Conservation (phyloP, 2,329 filamentous ascomycete species). For the Sodiomyces alkalinus region DNA sequence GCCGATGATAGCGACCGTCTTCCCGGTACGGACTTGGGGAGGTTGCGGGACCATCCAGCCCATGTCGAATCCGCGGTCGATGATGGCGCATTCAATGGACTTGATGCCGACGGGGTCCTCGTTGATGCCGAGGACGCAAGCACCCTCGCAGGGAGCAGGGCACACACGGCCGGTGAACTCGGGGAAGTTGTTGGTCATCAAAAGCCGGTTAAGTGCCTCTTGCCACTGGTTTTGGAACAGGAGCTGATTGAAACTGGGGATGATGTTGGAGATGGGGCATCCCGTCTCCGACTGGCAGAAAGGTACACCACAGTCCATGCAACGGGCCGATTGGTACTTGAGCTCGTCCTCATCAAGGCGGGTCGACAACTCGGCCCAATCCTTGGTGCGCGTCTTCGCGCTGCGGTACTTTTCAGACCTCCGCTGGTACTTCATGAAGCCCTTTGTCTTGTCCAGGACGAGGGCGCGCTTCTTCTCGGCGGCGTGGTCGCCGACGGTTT, state of each 20-base stretch:
- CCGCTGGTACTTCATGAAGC: conserved; percentile 95
- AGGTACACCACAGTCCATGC: conserved; percentile 97
- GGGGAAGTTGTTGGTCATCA: conserved; percentile 98
- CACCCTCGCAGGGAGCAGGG: conserved; percentile 89
- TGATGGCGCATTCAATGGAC: conserved; percentile 95
- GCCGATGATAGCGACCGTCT: conserved; percentile 77
- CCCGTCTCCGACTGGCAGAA: conserved; percentile 96
- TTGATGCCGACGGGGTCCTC: conserved; percentile 97
- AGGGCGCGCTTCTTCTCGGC: conserved; percentile 82
- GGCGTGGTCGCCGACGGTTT: conserved; percentile 70
- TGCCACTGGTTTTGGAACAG: conserved; percentile 68
- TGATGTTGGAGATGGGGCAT: conserved; percentile 94
- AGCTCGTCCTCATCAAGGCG: conserved; percentile 87
- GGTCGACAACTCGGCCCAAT: conserved; percentile 83
- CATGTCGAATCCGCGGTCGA: conserved; percentile 94
- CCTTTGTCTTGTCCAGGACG: conserved; percentile 91
- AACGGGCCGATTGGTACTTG: conserved; percentile 90
- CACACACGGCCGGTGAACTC: conserved; percentile 97
- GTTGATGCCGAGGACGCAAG: conserved; percentile 91
- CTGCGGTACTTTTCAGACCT: conserved; percentile 87
- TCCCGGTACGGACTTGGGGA: conserved; percentile 69
- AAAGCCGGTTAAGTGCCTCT: conserved; percentile 76
- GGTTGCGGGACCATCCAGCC: conserved; percentile 88
- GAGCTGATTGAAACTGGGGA: conserved; percentile 90
- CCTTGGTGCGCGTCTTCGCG: conserved; percentile 69